A percentile compares a stretch with the other conserved stretches of the same genome.
Conservation (phyloP, 495 filamentous ascomycete genomes). For the Xylaria sp. region DNA sequence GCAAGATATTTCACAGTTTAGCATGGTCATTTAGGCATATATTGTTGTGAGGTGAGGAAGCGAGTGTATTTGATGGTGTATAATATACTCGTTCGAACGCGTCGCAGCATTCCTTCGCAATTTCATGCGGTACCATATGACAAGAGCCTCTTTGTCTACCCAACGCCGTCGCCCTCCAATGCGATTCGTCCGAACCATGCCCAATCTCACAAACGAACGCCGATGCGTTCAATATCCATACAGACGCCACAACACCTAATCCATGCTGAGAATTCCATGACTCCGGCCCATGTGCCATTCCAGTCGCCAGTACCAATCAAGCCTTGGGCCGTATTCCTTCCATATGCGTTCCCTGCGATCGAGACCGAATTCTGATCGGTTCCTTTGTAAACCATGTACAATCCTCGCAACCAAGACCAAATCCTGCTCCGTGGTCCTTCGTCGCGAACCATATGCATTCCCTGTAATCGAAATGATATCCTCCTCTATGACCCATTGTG, state of each 20-base stretch:
- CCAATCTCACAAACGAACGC: constrained; percentile 3
- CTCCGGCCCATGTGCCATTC: constrained; percentile 16
- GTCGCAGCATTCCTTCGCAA: constrained; percentile 12
- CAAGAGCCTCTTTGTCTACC: constrained; percentile 12
- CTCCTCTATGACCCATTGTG: not conserved
- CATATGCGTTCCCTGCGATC: not conserved
- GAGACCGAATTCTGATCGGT: not conserved
- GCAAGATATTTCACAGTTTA: not conserved
- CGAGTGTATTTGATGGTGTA: constrained; percentile 18
- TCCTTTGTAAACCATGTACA: not conserved
- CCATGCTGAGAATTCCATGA: constrained; percentile 1
- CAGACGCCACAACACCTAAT: constrained; percentile 12
- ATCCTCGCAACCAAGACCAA: constrained; percentile 1
- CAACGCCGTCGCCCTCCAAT: constrained; percentile 9
- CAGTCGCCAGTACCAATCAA: not conserved
- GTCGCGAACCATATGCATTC: not conserved
- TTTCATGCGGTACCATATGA: not conserved
- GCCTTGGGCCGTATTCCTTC: not conserved
- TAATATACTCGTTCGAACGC: constrained; percentile 26
- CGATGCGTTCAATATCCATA: constrained; percentile 21
- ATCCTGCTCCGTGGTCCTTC: not conserved
- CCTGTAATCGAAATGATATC: not conserved
- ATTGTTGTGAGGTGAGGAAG: constrained; percentile 1
- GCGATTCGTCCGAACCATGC: constrained; percentile 14
- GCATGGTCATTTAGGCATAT: not conserved